Base-by-base conservation (phyloP, 1,139 yeast genomes). In the Yamadazyma jaroonii region DNA sequence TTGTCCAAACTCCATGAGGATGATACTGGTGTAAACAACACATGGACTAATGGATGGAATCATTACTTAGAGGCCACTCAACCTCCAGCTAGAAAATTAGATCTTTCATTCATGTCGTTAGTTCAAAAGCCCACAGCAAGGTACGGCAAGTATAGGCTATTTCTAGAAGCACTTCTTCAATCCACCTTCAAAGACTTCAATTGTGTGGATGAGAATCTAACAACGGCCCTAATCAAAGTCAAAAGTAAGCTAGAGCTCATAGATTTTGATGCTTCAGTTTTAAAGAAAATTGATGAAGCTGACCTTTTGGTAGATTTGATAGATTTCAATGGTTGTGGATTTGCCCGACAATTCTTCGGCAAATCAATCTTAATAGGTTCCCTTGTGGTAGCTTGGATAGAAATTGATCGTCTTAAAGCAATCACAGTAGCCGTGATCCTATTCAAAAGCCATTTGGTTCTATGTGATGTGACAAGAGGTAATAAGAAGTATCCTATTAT, bases 81-180 rank as follows among this genome's bases (percentile, higher is more conserved):
- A 41, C 63, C 67, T 2, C 32, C 40, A 0, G 41, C 52, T 0
- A 57, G 50, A 17, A 56, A 54, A 3, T 52, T 62, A 53, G 81
- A 76, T 48, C 54, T 74, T 15, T 71, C 79, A 0, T 70, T 75
- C 32, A 46, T 59, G 10, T 77, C 84, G 0, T 61, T 79, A 34
- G 55, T 77, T 26, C 79, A 77, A 44, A 68, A 69, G 51, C 85
- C 86, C 2, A 62, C 77, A 3, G 60, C 72, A 15, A 57, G 85
- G 41, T 62, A 77, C 11, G 59, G 72, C 4, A 75, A 77, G 46
- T 79, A 79, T 48, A 64, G 67, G 34, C 56, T 80, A 29, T 62
- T 79, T 20, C 45, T 77, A 15, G 75, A 74, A 32, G 61, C 72
- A 2, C 20, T 47, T 77, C 4, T 24, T 43, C 7, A 64, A 64